Evolutionary conservation across 768 basidiomycete species (phyloP), one percentile per base, ranked within the genome.

Genomic region (Mycena chlorophos): DNA sequence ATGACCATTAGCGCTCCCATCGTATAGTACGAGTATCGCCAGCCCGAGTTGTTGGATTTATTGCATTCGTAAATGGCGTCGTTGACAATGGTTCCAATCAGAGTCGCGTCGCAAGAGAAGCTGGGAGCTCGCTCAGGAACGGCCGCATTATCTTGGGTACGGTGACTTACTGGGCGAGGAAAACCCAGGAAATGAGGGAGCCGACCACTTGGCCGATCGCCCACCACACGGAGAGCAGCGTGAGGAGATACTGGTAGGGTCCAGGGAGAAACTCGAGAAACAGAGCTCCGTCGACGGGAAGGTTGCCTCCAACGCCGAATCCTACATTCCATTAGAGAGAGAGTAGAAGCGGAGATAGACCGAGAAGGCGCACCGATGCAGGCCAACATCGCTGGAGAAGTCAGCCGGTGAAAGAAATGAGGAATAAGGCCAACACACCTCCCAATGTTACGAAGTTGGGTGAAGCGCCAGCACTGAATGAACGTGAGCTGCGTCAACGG

Each of bases 211-310:
- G 23, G n/a, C 53, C 52, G 4, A 46, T 16, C 12, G 83, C 82
- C 83, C 84, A 85, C 80, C 81, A 85, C 31, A 84, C 71, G 1
- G 82, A 83, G 22, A 85, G 73, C 22, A 85, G 64, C 0, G 83
- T 85, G 42, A 85, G 69, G 5, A 85, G 69, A 57, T 82, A 85
- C 60, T 85, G 84, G 55, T 85, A 78, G 2, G 75, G 75, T 3
- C 78, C 76, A 2, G 83, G 83, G 3, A 82, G 58, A 65, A 83
- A 85, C 61, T 85, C 80, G 12, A 85, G 72, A 66, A 85, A 85
- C 17, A 85, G 74, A 0, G 83, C 83, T 34, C 77, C 78, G 57
- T 85, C 83, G 1, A 85, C 83, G 0, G 83, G 82, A 17, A 85
- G 67, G 59, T 80, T 73, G 2, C 84, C 84, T 1, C 81, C 81